Evolutionary conservation across 2,329 filamentous ascomycete species (phyloP).

Genomic region (Pseudogymnoascus pannorum): DNA sequence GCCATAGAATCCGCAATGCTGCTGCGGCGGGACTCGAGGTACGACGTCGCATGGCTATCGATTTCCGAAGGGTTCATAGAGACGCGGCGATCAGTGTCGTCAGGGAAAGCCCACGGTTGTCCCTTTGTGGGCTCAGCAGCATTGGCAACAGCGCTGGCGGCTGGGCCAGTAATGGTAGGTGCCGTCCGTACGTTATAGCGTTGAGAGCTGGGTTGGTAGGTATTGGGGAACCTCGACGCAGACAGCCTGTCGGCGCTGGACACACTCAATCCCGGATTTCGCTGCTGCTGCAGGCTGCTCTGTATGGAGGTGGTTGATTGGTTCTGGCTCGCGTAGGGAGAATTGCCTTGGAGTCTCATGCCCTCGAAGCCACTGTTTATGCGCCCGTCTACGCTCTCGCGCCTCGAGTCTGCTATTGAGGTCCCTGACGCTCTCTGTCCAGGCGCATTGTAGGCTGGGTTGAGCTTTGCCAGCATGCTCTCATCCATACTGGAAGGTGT

Average conservation of each 20-base stretch:
- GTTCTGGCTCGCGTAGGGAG: constrained; percentile 70
- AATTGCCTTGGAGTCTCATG: constrained; percentile 58
- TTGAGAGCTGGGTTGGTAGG: constrained; percentile 13
- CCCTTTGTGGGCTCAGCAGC: constrained; percentile 76
- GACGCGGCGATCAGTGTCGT: constrained; percentile 46
- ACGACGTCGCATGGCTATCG: constrained; percentile 33
- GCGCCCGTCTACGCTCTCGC: constrained; percentile 74
- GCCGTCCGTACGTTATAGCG: constrained; percentile 52
- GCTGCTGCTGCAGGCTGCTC: constrained; percentile 60
- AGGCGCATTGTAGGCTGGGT: constrained; percentile 19
- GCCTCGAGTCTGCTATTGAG: constrained; percentile 39
- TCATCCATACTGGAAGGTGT: constrained; percentile 33
- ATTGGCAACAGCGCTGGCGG: constrained; percentile 55
- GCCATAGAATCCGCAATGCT: constrained; percentile 71
- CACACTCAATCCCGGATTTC: constrained; percentile 45
- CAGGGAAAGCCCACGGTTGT: constrained; percentile 77
- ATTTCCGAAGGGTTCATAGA: constrained; percentile 35
- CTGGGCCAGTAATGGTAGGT: constrained; percentile 68
- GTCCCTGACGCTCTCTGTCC: constrained; percentile 11
- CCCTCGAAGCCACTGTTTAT: constrained; percentile 66
- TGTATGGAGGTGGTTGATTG: constrained; percentile 70
- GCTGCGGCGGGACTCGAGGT: constrained; percentile 62
- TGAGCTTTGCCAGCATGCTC: constrained; percentile 21
- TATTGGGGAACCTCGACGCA: constrained; percentile 51
- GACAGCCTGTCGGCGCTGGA: constrained; percentile 37